These are phyloP conservation scores for Rhizopogon vulgaris DNA, from an alignment of 768 basidiomycete genomes.

Conservation along the genomic window DNA sequence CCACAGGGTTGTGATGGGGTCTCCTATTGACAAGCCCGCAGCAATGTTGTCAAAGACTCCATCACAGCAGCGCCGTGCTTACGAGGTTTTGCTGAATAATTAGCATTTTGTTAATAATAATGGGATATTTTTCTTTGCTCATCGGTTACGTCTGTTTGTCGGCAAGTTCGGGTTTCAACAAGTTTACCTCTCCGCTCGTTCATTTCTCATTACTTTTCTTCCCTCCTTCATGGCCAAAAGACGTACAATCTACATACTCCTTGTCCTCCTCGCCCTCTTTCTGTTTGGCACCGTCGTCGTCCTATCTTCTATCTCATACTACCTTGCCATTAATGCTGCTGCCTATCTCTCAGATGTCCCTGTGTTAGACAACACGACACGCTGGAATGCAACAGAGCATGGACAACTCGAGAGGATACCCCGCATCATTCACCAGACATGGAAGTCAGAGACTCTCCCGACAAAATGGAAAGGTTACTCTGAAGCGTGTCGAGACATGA, in stretches of 20 bases:
- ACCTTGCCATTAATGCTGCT: slow-evolving; percentile 70
- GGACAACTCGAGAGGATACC: slow-evolving; percentile 73
- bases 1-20: slow-evolving; percentile 26
- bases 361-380: slow-evolving; percentile 43
- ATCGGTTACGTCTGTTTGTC: neutral
- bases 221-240: slow-evolving; percentile 33
- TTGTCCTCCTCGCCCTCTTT: slow-evolving; percentile 63
- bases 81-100: no score
- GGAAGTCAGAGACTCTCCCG: slow-evolving; percentile 89
- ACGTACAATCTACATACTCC: slow-evolving; percentile 39
- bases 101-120: neutral
- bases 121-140: neutral
- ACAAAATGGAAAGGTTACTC: slow-evolving; percentile 75
- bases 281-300: slow-evolving; percentile 87
- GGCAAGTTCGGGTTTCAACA: neutral
- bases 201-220: neutral
- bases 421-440: slow-evolving; percentile 95
- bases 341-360: slow-evolving; percentile 82
- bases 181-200: slow-evolving; percentile 1
- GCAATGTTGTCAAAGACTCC: neutral
- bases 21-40: neutral
- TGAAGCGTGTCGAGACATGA: slow-evolving; percentile 81
- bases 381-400: slow-evolving; percentile 60
- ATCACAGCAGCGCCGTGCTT: neutral
- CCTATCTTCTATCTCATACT: slow-evolving; percentile 86